Conservation (phyloP, 2,329 filamentous ascomycete genomes). For the Aureobasidium leucospermi region DNA sequence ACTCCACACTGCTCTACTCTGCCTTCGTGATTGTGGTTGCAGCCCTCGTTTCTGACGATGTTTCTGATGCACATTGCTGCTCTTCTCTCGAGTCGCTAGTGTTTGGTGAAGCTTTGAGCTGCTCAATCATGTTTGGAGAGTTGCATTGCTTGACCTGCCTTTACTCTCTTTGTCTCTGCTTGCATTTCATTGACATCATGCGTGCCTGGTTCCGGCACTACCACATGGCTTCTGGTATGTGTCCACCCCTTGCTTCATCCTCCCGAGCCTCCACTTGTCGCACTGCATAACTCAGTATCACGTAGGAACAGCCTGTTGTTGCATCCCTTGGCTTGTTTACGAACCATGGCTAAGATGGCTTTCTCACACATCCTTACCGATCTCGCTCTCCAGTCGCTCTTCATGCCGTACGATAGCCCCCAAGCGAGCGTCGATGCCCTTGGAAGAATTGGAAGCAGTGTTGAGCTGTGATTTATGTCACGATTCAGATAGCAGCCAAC, state of each 20-base stretch:
- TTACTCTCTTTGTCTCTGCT: not conserved
- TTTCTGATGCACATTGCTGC: constrained; percentile 6
- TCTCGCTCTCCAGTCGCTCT: no score
- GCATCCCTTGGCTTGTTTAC: not conserved
- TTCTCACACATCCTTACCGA: no score
- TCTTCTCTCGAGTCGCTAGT: no score
- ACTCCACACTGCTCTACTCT: not conserved
- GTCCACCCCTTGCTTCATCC: constrained; percentile 1
- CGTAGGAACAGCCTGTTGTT: not conserved
- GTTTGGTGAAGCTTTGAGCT: not conserved
- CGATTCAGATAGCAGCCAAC: not conserved
- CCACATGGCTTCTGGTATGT: not conserved
- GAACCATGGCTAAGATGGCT: no score
- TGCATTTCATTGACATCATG: not conserved
- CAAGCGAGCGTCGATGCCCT: no score
- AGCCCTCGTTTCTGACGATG: not conserved
- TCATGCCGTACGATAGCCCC: no score
- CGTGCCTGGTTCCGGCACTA: constrained; percentile 3
- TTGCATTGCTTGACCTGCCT: not conserved
- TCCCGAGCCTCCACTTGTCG: not conserved
- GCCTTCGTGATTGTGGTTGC: not conserved
- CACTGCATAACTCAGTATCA: not conserved
- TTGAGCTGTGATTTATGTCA: not conserved
- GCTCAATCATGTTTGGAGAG: not conserved
- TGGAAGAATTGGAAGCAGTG: no score